Percentiles rank a stretch among this genome's conserved stretches.
Evolutionary conservation across 2,329 filamentous ascomycete genomes (phyloP).

Genomic region (Fusarium sp.): DNA sequence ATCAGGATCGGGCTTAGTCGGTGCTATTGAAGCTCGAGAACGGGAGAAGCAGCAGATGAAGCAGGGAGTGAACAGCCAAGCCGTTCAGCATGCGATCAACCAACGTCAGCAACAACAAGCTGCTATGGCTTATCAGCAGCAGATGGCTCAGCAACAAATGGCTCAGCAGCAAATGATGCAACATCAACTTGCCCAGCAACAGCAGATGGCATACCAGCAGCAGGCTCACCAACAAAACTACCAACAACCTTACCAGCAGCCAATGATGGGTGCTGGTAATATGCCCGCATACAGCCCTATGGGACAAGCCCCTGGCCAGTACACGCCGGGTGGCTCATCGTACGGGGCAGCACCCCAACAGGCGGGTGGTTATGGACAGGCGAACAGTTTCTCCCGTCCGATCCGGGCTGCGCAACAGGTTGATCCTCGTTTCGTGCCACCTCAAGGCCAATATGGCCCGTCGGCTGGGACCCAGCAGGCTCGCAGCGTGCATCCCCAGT

Average conservation of each 20-base stretch:
- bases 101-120: conserved; percentile 38
- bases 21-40: conserved; percentile 83
- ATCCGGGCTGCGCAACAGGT: conserved; percentile 48
- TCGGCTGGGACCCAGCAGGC: conserved; percentile 33
- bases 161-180: conserved; percentile 46
- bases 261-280: conserved; percentile 44
- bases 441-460: conserved; percentile 49
- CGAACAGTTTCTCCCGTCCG: conserved; percentile 50
- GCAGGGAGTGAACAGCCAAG: conserved; percentile 67
- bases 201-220: conserved; percentile 56
- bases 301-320: conserved; percentile 39
- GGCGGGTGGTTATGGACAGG: conserved; percentile 32
- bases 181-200: conserved; percentile 44
- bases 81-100: conserved; percentile 38
- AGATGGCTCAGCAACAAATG: conserved; percentile 63
- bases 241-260: conserved; percentile 41
- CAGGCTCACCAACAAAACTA: conserved; percentile 57
- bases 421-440: conserved; percentile 47
- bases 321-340: conserved; percentile 33
- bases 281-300: conserved; percentile 44
- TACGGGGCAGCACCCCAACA: conserved; percentile 44
- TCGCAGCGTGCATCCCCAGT: conserved; percentile 46
- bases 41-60: conserved; percentile 79
- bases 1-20: conserved; percentile 74
- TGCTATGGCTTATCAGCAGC: conserved; percentile 46